Evolutionary conservation across 78 protist genomes (phyloP).

Genomic region (Polysphondylium violaceum): DNA sequence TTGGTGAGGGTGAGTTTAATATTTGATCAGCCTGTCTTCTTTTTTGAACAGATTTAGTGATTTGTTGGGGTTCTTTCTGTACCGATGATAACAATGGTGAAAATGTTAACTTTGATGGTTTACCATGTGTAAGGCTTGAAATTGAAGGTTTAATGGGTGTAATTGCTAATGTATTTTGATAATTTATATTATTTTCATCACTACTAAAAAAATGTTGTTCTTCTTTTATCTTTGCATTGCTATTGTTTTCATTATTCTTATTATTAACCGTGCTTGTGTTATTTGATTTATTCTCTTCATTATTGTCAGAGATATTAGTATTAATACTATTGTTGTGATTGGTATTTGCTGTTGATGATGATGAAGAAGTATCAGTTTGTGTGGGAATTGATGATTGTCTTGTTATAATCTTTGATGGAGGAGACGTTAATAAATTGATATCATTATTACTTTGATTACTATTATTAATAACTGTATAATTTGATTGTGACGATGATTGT

Average conservation of each 20-base stretch:
- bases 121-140: background rate
- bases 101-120: background rate
- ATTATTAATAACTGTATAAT: background rate
- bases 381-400: constrained; percentile 19
- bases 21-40: background rate
- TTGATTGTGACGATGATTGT: background rate
- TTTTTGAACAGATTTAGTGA: background rate
- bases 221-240: constrained; percentile 1
- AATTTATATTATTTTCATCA: background rate
- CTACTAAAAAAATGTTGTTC: background rate
- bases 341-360: background rate
- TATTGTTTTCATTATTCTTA: no score
- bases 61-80: background rate
- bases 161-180: constrained; percentile 1
- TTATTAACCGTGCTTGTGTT: background rate
- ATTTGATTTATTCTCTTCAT: background rate
- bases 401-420: background rate
- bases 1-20: constrained; percentile 23
- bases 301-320: background rate
- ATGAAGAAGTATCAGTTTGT: background rate
- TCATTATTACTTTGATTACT: background rate
- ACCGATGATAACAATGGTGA: background rate
- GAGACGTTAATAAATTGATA: background rate
- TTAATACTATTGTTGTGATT: background rate
- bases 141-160: constrained; percentile 15